These are phyloP conservation scores for Pythium guiyangense DNA, from an alignment of 352 stramenopile species.

Conservation along the genomic window DNA sequence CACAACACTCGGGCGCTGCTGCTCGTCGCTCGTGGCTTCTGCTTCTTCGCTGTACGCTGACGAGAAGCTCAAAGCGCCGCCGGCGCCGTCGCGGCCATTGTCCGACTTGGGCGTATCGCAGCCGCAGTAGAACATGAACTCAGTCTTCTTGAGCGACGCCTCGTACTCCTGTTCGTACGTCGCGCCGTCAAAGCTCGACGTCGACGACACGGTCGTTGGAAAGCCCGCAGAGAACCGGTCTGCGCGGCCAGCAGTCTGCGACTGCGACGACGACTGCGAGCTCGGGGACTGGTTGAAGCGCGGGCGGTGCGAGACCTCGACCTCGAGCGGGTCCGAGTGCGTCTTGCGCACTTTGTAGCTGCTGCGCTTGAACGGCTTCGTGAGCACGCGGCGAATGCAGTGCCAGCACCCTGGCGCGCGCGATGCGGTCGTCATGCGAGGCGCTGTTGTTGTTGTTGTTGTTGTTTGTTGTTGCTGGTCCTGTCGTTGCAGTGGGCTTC, in stretches of 20 bases:
- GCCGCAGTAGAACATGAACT: slow-evolving; percentile 58
- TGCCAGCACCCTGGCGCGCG: slow-evolving; percentile 6
- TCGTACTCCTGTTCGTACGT: slow-evolving; percentile 37
- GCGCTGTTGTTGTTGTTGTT: neutral
- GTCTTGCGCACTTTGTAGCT: slow-evolving; percentile 21
- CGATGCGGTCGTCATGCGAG: neutral
- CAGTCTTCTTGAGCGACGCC: slow-evolving; percentile 20
- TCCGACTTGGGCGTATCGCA: slow-evolving; percentile 35
- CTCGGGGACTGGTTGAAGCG: slow-evolving; percentile 10
- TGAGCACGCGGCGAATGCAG: slow-evolving; percentile 4
- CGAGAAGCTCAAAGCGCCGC: slow-evolving; percentile 28
- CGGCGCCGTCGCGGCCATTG: slow-evolving; percentile 20
- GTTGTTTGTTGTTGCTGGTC: neutral
- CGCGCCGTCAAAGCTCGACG: slow-evolving; percentile 12
- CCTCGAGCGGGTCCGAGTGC: slow-evolving; percentile 15
- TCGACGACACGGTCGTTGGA: slow-evolving; percentile 14
- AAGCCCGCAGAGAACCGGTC: slow-evolving; percentile 13
- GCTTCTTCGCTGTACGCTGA: slow-evolving; percentile 8
- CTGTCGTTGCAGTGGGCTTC: neutral
- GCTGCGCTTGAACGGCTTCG: slow-evolving; percentile 16
- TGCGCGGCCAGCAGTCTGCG: slow-evolving; percentile 2
- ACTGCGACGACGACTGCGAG: slow-evolving; percentile 13
- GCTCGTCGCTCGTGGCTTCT: slow-evolving; percentile 8
- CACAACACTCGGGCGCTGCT: slow-evolving; percentile 19
- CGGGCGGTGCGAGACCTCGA: slow-evolving; percentile 15